A percentile compares a stretch with the other conserved stretches of the same genome.
Conservation (phyloP, 169 alveolate genomes). For the Neospora caninum region DNA sequence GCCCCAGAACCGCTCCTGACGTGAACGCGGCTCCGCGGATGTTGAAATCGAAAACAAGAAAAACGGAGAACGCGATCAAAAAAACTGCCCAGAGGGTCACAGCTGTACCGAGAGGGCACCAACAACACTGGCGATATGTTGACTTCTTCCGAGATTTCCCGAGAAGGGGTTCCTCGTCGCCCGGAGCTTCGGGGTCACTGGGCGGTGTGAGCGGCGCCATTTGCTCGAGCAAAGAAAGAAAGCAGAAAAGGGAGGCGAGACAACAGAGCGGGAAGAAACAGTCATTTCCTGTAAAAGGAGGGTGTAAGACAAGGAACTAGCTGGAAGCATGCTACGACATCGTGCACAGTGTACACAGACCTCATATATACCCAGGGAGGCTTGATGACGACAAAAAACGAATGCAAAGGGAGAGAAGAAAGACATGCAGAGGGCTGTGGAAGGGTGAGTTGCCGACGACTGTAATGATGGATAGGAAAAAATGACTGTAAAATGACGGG, state of each 20-base stretch:
- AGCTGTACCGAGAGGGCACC: conserved; percentile 62
- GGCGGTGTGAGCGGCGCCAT: neutral
- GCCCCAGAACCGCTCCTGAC: conserved; percentile 64
- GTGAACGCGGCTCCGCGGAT: conserved; percentile 65
- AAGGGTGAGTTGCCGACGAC: too few species aligned
- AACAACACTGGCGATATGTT: conserved; percentile 64
- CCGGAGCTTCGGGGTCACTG: neutral
- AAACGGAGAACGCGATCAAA: conserved; percentile 52
- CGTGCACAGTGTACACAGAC: too few species aligned
- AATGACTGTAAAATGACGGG: too few species aligned
- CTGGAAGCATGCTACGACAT: too few species aligned
- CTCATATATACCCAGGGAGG: too few species aligned
- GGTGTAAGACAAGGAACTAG: neutral
- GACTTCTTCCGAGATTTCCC: neutral
- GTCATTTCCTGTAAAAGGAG: neutral
- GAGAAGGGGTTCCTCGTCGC: conserved; percentile 46
- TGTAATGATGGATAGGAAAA: too few species aligned
- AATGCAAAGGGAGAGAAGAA: too few species aligned
- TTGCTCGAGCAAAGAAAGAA: neutral
- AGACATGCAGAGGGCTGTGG: too few species aligned
- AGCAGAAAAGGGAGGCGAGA: neutral
- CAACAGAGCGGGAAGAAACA: neutral
- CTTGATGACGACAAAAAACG: too few species aligned
- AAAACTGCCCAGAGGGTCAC: conserved; percentile 69
- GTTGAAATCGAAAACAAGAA: conserved; percentile 49